Percentiles rank a stretch among this genome's conserved stretches.
Evolutionary conservation across 2,329 filamentous ascomycete genomes (phyloP).

Genomic region (Aspergillus pseudotamarii): DNA sequence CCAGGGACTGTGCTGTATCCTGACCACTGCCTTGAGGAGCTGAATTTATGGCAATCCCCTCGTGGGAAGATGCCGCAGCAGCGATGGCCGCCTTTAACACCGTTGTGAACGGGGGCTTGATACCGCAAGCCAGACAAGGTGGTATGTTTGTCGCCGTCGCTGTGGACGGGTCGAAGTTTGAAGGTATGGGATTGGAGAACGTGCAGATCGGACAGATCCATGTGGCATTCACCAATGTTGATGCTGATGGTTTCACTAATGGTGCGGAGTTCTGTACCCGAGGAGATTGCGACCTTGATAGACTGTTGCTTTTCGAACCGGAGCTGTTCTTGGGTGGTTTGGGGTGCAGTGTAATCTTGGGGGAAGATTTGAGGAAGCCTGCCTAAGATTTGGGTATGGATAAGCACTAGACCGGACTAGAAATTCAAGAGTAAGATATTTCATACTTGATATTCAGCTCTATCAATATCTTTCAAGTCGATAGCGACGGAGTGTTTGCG

Average conservation of each 20-base stretch:
- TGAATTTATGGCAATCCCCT: constrained; percentile 20
- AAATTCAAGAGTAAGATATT: constrained; percentile 4
- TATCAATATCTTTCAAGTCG: constrained; percentile 87
- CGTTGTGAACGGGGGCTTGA: constrained; percentile 81
- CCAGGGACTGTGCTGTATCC: neutral
- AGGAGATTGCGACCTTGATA: constrained; percentile 36
- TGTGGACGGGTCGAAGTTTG: constrained; percentile 85
- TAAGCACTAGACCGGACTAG: constrained; percentile 14
- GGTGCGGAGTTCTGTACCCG: constrained; percentile 34
- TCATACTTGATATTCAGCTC: constrained; percentile 81
- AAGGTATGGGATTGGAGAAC: constrained; percentile 88
- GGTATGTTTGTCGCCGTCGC: constrained; percentile 79
- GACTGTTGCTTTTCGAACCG: constrained; percentile 56
- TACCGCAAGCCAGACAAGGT: constrained; percentile 89
- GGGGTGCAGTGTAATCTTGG: constrained; percentile 86
- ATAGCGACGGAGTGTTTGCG: constrained; percentile 81
- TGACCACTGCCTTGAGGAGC: constrained; percentile 1
- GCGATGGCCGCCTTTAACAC: constrained; percentile 87
- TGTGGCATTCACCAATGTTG: constrained; percentile 62
- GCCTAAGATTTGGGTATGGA: constrained; percentile 56
- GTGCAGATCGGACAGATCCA: constrained; percentile 97
- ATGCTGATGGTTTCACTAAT: constrained; percentile 37
- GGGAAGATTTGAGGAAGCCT: constrained; percentile 90
- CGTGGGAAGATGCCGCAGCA: constrained; percentile 62
- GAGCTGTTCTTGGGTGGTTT: constrained; percentile 70